Percentiles rank a stretch among this genome's conserved stretches.
phyloP scores from a whole-genome alignment of 345 rosid species.

The Carallia pectinifolia region DNA sequence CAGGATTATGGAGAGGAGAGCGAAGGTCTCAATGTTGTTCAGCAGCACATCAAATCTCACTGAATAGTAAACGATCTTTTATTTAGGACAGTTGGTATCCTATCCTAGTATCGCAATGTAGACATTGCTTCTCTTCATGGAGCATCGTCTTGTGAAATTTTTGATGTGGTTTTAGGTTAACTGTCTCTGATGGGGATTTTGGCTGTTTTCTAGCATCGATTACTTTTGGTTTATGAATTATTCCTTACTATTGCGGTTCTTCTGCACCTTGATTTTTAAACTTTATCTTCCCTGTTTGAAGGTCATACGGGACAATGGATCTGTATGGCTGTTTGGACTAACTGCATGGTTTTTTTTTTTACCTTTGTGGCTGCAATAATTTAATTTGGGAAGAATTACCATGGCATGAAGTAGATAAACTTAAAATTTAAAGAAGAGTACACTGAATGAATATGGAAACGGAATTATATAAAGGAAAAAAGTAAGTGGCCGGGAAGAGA shows the following conservation, averaged over 20 bases:
- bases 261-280: background rate
- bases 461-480: no score
- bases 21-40: slow-evolving; percentile 49
- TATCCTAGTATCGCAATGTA: background rate
- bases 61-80: slow-evolving; percentile 17
- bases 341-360: no score
- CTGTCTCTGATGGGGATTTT: background rate
- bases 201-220: background rate
- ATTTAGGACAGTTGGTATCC: background rate
- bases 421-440: no score
- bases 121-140: background rate
- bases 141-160: background rate
- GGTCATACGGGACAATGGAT: no score
- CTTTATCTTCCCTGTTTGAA: no score
- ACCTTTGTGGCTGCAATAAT: no score
- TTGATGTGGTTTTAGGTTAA: background rate
- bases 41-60: slow-evolving; percentile 47
- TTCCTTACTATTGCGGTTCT: background rate
- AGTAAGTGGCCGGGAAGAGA: no score
- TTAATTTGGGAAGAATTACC: no score
- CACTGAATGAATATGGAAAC: no score
- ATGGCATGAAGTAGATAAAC: no score
- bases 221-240: background rate
- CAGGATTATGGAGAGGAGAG: slow-evolving; percentile 71
- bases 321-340: no score